phyloP scores from a whole-genome alignment of 1,284 basidiomycete genomes.

The Austroboletus novae-zelandiae region DNA sequence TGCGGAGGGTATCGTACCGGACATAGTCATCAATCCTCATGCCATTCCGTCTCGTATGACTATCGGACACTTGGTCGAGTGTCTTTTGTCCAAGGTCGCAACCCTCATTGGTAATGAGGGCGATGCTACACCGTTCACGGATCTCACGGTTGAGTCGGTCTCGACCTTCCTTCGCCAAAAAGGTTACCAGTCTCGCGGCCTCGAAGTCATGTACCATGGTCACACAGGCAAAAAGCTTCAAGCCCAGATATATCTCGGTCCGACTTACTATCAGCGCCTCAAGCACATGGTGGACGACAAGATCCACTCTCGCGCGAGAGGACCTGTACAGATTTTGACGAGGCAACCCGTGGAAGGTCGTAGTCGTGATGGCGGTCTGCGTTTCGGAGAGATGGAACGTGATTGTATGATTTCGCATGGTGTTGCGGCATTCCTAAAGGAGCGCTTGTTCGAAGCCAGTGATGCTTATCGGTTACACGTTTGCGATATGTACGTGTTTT shows the following conservation, averaged over 20 bases:
- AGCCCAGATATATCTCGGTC: conserved; percentile 97
- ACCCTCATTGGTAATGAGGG: conserved; percentile 96
- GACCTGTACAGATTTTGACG: conserved; percentile 97
- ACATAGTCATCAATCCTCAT: conserved; percentile 98
- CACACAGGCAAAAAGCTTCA: conserved; percentile 97
- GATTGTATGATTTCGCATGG: conserved; percentile 99
- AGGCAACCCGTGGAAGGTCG: conserved; percentile 99
- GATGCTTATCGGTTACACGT: conserved; percentile 96
- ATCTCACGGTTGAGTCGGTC: conserved; percentile 95
- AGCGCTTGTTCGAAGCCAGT: conserved; percentile 89
- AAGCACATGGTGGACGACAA: conserved; percentile 99
- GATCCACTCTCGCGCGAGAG: conserved; percentile 96
- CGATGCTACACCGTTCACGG: conserved; percentile 98
- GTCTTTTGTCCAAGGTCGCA: conserved; percentile 94
- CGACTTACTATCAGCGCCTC: conserved; percentile 98
- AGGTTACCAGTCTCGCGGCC: conserved; percentile 93
- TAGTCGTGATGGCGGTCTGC: conserved; percentile 96
- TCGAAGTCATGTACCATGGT: conserved; percentile 99
- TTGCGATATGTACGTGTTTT: conserved; percentile 81
- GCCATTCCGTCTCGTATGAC: conserved; percentile 99
- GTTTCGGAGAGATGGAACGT: conserved; percentile 99
- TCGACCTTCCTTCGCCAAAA: conserved; percentile 79
- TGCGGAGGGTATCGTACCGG: conserved; percentile 92
- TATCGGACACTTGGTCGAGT: conserved; percentile 99
- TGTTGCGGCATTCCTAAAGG: conserved; percentile 96